These are phyloP conservation scores for Trichoderma gracile DNA, from an alignment of 2,329 filamentous ascomycete genomes.

Conservation along the genomic window DNA sequence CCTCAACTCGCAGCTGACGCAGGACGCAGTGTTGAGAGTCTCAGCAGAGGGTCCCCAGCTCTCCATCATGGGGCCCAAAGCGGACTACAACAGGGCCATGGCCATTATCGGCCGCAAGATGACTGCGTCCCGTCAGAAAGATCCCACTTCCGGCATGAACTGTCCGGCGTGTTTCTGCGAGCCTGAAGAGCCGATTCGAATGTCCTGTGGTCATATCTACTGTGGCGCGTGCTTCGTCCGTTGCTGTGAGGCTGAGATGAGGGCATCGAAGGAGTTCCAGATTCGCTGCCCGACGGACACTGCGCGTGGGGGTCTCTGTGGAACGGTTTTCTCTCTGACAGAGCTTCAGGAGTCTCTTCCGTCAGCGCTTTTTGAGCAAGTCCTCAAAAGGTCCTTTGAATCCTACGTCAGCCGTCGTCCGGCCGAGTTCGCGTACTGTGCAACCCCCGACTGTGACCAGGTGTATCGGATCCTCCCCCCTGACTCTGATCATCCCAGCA, in stretches of 20 bases:
- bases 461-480: conserved; percentile 41
- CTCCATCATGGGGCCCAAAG: conserved; percentile 31
- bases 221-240: conserved; percentile 45
- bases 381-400: conserved; percentile 42
- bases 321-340: not conserved
- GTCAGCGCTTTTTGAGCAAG: not conserved
- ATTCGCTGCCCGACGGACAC: conserved; percentile 5
- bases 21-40: conserved; percentile 33
- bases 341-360: conserved; percentile 10
- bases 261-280: conserved; percentile 4
- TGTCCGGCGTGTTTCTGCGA: conserved; percentile 43
- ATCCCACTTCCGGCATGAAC: not conserved
- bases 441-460: conserved; percentile 46
- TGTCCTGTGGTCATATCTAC: conserved; percentile 44
- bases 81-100: conserved; percentile 12
- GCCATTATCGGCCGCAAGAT: conserved; percentile 11
- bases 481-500: conserved; percentile 6
- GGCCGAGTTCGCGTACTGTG: conserved; percentile 41
- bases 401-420: conserved; percentile 40
- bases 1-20: conserved; percentile 32
- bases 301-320: not conserved
- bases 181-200: conserved; percentile 40
- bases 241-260: conserved; percentile 10
- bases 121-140: not conserved
- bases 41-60: conserved; percentile 33